Evolutionary conservation across 2,329 filamentous ascomycete genomes (phyloP).

Genomic region (Colletotrichum sansevieriae): DNA sequence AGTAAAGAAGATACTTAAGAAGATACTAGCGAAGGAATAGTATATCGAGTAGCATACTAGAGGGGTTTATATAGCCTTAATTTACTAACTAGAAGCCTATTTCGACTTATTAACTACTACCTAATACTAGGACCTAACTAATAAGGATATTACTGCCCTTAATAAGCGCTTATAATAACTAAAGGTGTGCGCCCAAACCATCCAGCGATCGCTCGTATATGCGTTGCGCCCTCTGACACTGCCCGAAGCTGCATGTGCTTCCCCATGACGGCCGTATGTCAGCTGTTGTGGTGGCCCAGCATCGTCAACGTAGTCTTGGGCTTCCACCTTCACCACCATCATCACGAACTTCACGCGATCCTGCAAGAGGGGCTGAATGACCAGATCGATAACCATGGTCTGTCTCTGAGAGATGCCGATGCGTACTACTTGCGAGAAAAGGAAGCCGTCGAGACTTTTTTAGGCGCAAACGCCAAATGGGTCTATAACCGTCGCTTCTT

Average conservation of each 20-base stretch:
- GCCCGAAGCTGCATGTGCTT: slow-evolving; percentile 20
- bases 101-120: too few relatives aligned
- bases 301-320: not conserved
- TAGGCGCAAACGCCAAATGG: slow-evolving; percentile 18
- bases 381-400: slow-evolving; percentile 8
- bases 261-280: not conserved
- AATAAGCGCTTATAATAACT: too few relatives aligned
- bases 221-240: slow-evolving; percentile 24
- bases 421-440: slow-evolving; percentile 25
- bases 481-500: slow-evolving; percentile 30
- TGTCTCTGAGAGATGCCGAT: slow-evolving; percentile 15
- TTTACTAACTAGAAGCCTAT: too few relatives aligned
- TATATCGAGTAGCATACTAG: too few relatives aligned
- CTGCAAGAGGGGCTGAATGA: slow-evolving; percentile 10
- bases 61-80: too few relatives aligned
- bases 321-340: slow-evolving; percentile 7
- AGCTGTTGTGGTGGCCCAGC: slow-evolving; percentile 4
- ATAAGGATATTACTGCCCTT: too few relatives aligned
- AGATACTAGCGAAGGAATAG: too few relatives aligned
- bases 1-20: too few relatives aligned
- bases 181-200: slow-evolving; percentile 23
- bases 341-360: not conserved
- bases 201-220: slow-evolving; percentile 23
- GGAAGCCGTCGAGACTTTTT: slow-evolving; percentile 2
- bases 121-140: too few relatives aligned